These are phyloP conservation scores for Phytopythium vexans DNA, from an alignment of 352 stramenopile species.

Conservation along the genomic window DNA sequence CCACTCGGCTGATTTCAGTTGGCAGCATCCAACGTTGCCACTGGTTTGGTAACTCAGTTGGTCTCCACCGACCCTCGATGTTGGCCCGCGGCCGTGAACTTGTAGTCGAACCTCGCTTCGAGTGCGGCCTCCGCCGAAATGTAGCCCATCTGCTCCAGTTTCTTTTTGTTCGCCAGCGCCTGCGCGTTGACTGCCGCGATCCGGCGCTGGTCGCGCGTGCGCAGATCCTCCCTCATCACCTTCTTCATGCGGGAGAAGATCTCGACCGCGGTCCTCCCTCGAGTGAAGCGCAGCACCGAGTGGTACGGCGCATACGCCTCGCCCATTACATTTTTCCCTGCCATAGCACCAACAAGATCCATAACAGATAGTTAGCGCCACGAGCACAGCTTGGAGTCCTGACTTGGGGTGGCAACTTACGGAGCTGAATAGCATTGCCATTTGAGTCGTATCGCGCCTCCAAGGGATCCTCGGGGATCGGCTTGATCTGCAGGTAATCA, in stretches of 20 bases:
- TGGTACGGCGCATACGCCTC: slow-evolving; percentile 17
- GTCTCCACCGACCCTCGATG: neutral
- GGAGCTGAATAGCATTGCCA: slow-evolving; percentile 13
- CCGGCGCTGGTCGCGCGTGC: slow-evolving; percentile 20
- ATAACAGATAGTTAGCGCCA: neutral
- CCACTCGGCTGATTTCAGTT: no score
- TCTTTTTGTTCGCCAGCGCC: slow-evolving; percentile 14
- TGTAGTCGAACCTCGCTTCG: slow-evolving; percentile 26
- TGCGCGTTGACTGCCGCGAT: slow-evolving; percentile 26
- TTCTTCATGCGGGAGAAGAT: slow-evolving; percentile 28
- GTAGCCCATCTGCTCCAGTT: slow-evolving; percentile 18
- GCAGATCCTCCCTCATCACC: slow-evolving; percentile 19
- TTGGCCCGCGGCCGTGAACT: slow-evolving; percentile 10
- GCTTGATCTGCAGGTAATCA: slow-evolving; percentile 12
- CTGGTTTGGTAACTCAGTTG: no score
- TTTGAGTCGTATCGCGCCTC: slow-evolving; percentile 21
- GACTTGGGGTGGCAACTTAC: slow-evolving; percentile 6
- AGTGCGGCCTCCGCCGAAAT: slow-evolving; percentile 26
- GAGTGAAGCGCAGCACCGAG: slow-evolving; percentile 16
- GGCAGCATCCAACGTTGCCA: no score
- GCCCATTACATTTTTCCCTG: slow-evolving; percentile 23
- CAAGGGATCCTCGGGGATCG: slow-evolving; percentile 17
- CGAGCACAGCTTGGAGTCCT: neutral
- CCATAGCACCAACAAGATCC: neutral
- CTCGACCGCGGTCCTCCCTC: slow-evolving; percentile 11